These are phyloP conservation scores for Canna indica DNA, from an alignment of 176 grass and related monocot species.

Conservation along the genomic window DNA sequence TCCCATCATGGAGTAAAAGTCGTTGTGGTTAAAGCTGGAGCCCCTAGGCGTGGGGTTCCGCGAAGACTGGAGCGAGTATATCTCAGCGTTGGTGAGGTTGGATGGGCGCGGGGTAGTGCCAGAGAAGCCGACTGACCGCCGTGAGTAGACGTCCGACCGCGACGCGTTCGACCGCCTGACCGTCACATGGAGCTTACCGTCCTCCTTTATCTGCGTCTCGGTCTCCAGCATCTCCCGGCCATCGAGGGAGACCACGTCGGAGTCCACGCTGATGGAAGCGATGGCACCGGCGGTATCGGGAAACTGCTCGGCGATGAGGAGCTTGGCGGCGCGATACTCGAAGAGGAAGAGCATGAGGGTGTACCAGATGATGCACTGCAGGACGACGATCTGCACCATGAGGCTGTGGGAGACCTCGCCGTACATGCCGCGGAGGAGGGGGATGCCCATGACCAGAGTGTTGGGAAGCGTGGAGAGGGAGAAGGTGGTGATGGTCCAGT, in stretches of 20 bases:
- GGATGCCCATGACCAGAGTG: conserved; percentile 98
- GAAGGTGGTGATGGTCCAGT: conserved; percentile 99
- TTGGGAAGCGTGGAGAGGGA: conserved; percentile 95
- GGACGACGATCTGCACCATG: conserved; percentile 80
- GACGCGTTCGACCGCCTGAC: conserved; percentile 10
- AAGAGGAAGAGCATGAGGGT: conserved; percentile 85
- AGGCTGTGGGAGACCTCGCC: conserved; percentile 30
- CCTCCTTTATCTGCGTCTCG: conserved; percentile 6
- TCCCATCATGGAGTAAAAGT: conserved; percentile 71
- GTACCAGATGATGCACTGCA: conserved; percentile 98
- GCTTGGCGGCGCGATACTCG: conserved; percentile 65
- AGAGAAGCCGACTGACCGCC: conserved; percentile 10
- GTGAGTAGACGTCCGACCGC: conserved; percentile 9
- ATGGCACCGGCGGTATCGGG: conserved; percentile 13
- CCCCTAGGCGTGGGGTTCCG: conserved; percentile 74
- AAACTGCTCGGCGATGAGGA: conserved; percentile 15
- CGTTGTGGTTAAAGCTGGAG: conserved; percentile 79
- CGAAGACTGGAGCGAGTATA: conserved; percentile 87
- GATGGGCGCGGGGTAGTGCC: conserved; percentile 41
- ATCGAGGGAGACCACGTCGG: conserved; percentile 12
- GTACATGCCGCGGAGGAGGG: conserved; percentile 95
- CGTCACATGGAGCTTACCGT: conserved; percentile 10
- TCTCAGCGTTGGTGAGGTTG: conserved; percentile 77
- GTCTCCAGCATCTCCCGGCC: conserved; percentile 3
- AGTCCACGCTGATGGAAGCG: conserved; percentile 13